Evolutionary conservation across 2,329 filamentous ascomycete species (phyloP).

Genomic region (Pestalotiopsis sp.): DNA sequence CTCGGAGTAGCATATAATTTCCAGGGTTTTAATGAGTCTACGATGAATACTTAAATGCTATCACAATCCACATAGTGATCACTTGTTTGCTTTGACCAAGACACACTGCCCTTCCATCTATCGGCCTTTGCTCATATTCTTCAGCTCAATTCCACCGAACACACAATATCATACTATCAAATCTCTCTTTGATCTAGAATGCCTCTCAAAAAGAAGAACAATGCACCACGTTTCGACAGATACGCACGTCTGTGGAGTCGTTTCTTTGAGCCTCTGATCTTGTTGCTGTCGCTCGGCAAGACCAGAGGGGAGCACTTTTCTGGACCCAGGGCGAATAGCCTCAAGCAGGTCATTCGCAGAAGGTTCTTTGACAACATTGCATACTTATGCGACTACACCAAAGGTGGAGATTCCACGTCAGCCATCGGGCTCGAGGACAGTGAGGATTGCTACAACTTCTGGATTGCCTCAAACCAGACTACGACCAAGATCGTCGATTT

Average conservation of each 20-base stretch:
- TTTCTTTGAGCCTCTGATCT: slow-evolving; percentile 39
- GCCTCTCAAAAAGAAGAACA: neutral
- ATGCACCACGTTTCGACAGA: neutral
- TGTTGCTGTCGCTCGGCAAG: slow-evolving; percentile 32
- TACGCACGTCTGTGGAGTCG: slow-evolving; percentile 18
- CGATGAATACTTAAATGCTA: too few species aligned
- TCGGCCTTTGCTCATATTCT: neutral
- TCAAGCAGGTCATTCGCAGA: slow-evolving; percentile 14
- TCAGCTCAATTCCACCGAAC: neutral
- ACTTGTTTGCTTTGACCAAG: too few species aligned
- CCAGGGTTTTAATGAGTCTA: too few species aligned
- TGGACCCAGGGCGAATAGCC: neutral
- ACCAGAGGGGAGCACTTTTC: slow-evolving; percentile 29
- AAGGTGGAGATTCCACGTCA: slow-evolving; percentile 45
- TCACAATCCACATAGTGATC: too few species aligned
- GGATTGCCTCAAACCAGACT: slow-evolving; percentile 41
- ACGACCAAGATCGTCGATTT: slow-evolving; percentile 28
- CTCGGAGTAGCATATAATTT: too few species aligned
- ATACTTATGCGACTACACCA: slow-evolving; percentile 45
- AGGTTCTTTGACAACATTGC: slow-evolving; percentile 40
- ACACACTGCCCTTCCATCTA: too few species aligned
- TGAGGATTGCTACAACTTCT: slow-evolving; percentile 35
- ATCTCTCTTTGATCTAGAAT: neutral
- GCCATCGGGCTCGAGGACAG: slow-evolving; percentile 42
- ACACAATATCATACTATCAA: neutral